Evolutionary conservation across 371 early-diverging fungal genomes (phyloP).

Genomic region (Mortierella sp.): DNA sequence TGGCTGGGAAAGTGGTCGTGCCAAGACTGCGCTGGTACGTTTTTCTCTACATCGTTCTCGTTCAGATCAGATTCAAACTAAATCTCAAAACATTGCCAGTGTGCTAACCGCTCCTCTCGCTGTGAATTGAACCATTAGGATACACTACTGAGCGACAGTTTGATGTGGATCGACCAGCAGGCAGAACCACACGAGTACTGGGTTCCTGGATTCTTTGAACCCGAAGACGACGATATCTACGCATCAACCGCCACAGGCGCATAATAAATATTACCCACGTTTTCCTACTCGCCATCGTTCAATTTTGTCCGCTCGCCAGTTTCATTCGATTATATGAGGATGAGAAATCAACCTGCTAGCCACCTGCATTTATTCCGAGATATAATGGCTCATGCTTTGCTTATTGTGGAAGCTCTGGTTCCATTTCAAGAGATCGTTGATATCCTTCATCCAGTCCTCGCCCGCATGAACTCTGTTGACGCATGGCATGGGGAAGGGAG

Average conservation of each 20-base stretch:
- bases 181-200: constrained; percentile 76
- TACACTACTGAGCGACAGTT: constrained; percentile 81
- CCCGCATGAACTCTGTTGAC: constrained; percentile 78
- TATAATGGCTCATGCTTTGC: constrained; percentile 58
- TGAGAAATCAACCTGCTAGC: neutral
- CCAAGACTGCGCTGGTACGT: constrained; percentile 66
- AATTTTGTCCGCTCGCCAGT: neutral
- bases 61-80: neutral
- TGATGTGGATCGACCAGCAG: constrained; percentile 89
- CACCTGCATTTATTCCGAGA: constrained; percentile 42
- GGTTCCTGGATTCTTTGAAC: constrained; percentile 84
- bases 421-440: constrained; percentile 86
- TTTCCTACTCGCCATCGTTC: neutral
- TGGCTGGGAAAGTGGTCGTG: constrained; percentile 71
- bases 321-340: neutral
- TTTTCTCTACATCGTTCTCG: constrained; percentile 50
- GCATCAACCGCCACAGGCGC: constrained; percentile 19
- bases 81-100: neutral
- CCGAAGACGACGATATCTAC: constrained; percentile 58
- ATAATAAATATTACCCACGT: neutral
- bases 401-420: constrained; percentile 82
- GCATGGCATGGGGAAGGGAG: constrained; percentile 85
- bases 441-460: constrained; percentile 82
- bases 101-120: neutral
- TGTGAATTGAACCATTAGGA: constrained; percentile 59